These are phyloP conservation scores for Acidomyces sp. DNA, from an alignment of 495 filamentous ascomycete species.

Conservation along the genomic window DNA sequence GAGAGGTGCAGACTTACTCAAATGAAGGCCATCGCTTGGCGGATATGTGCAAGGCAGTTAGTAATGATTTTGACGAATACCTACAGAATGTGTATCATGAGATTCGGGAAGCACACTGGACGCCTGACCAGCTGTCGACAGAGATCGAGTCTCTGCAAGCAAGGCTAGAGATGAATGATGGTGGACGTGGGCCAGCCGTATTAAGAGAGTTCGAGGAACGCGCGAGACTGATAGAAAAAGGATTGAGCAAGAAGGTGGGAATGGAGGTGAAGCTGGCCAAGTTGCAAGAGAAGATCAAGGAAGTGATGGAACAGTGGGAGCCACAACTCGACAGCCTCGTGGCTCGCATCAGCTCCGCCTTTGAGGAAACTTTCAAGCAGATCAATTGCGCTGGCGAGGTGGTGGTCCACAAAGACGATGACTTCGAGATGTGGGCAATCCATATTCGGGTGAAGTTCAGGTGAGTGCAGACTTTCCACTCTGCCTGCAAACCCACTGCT, in stretches of 20 bases:
- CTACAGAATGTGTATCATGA: constrained; percentile 20
- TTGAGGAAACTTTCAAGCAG: constrained; percentile 77
- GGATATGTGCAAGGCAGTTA: not conserved
- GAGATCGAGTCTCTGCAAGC: constrained; percentile 64
- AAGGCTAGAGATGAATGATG: constrained; percentile 66
- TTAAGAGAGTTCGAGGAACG: constrained; percentile 69
- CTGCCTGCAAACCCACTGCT: no score
- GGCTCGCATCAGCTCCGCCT: constrained; percentile 71
- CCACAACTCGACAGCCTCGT: constrained; percentile 69
- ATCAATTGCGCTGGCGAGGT: constrained; percentile 96
- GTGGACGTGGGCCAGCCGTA: constrained; percentile 45
- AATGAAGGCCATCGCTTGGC: constrained; percentile 25
- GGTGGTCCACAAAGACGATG: constrained; percentile 60
- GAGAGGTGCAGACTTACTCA: constrained; percentile 21
- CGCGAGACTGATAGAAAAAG: constrained; percentile 40
- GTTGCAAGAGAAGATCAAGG: constrained; percentile 43
- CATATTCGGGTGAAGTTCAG: constrained; percentile 91
- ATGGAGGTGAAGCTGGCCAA: constrained; percentile 36
- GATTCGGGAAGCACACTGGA: constrained; percentile 35
- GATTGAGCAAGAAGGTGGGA: constrained; percentile 37
- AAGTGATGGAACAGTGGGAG: constrained; percentile 58
- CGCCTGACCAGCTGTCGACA: constrained; percentile 50
- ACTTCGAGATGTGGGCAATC: constrained; percentile 86
- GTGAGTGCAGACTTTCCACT: no score
- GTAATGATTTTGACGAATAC: constrained; percentile 25